These are phyloP conservation scores for Sarcodon aspratus DNA, from an alignment of 768 basidiomycete species.

Conservation along the genomic window DNA sequence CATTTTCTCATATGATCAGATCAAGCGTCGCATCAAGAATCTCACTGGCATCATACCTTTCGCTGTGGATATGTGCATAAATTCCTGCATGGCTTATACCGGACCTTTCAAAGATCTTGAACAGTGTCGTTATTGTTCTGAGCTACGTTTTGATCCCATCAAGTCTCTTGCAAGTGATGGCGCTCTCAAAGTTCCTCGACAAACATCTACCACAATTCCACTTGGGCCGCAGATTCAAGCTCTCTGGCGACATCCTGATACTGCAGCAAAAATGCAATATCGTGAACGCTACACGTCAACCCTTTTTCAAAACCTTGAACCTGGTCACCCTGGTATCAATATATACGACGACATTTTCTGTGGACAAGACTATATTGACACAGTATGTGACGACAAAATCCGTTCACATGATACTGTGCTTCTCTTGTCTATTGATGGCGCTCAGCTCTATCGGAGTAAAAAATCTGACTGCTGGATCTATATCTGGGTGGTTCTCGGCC, in stretches of 20 bases:
- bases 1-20: slow-evolving; percentile 5
- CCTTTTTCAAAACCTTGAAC: not conserved
- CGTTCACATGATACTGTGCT: slow-evolving; percentile 1
- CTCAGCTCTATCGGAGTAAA: slow-evolving; percentile 19
- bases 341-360: not conserved
- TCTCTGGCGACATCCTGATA: slow-evolving; percentile 10
- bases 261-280: slow-evolving; percentile 18
- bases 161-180: not conserved
- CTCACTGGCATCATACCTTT: slow-evolving; percentile 5
- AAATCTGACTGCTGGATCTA: slow-evolving; percentile 23
- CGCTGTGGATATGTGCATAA: slow-evolving; percentile 6
- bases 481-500: slow-evolving; percentile 17
- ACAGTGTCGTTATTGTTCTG: slow-evolving; percentile 19
- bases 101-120: slow-evolving; percentile 21
- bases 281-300: slow-evolving; percentile 4
- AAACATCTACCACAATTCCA: slow-evolving; percentile 25
- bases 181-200: slow-evolving; percentile 13
- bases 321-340: too few relatives aligned
- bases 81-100: slow-evolving; percentile 6
- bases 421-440: slow-evolving; percentile 16
- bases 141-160: slow-evolving; percentile 16
- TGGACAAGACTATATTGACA: not conserved
- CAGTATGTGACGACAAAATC: not conserved
- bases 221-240: slow-evolving; percentile 34
- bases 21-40: slow-evolving; percentile 4